Percentiles rank a stretch among this genome's conserved stretches.
phyloP scores from a whole-genome alignment of 805 yeast species.

The Teunomyces kruisii region DNA sequence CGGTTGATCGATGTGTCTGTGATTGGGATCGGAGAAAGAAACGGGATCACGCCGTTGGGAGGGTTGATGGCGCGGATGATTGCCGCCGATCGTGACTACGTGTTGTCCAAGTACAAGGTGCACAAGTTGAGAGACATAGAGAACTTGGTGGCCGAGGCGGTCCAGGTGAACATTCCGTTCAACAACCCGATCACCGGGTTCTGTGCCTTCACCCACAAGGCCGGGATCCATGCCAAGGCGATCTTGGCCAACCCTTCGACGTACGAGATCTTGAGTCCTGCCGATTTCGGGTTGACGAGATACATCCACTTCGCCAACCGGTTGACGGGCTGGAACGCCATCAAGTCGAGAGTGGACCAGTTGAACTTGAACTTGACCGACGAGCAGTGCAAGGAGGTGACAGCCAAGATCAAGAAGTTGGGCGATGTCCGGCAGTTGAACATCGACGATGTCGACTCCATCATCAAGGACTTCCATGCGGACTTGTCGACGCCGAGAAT shows the following conservation, averaged over 20 bases:
- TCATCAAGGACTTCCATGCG: constrained; percentile 90
- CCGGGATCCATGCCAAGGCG: constrained; percentile 99
- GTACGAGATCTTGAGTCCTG: constrained; percentile 93
- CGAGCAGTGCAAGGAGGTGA: constrained; percentile 92
- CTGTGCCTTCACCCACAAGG: constrained; percentile 99
- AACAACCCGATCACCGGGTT: constrained; percentile 98
- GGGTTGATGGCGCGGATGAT: constrained; percentile 99
- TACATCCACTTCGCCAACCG: constrained; percentile 98
- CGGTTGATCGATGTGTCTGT: constrained; percentile 91
- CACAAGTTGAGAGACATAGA: constrained; percentile 96
- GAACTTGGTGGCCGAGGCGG: constrained; percentile 94
- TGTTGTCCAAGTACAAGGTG: constrained; percentile 87
- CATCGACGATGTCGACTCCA: constrained; percentile 96
- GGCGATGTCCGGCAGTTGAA: constrained; percentile 94
- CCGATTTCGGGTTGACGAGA: constrained; percentile 93
- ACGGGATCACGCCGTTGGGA: constrained; percentile 96
- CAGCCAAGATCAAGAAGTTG: constrained; percentile 85
- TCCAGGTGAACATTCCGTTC: constrained; percentile 95
- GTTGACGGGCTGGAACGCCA: constrained; percentile 98
- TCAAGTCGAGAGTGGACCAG: constrained; percentile 97
- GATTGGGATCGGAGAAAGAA: constrained; percentile 97
- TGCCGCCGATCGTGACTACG: constrained; percentile 96
- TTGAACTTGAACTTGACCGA: constrained; percentile 86
- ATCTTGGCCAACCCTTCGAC: constrained; percentile 97
- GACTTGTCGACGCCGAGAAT: constrained; percentile 56